Conservation (phyloP, 2,329 filamentous ascomycete genomes). For the Cryphonectria nitschkei region DNA sequence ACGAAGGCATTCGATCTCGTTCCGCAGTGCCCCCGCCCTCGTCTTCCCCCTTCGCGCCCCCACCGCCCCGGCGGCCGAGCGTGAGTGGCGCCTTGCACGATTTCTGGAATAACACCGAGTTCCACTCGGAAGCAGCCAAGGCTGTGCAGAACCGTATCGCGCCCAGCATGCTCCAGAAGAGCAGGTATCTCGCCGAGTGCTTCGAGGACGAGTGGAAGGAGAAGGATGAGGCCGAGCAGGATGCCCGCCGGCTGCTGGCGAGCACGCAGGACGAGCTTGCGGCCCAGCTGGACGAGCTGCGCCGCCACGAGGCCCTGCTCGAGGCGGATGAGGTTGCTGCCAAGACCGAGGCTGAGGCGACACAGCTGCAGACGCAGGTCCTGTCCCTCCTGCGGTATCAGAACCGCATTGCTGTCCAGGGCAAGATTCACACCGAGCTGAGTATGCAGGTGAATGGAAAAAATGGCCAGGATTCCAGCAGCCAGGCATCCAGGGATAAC, state of each 20-base stretch:
- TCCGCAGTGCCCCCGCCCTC: slow-evolving; percentile 68
- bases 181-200: slow-evolving; percentile 68
- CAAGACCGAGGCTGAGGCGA: slow-evolving; percentile 56
- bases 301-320: slow-evolving; percentile 48
- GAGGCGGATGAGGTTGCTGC: slow-evolving; percentile 59
- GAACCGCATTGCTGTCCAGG: slow-evolving; percentile 56
- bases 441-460: slow-evolving; percentile 51
- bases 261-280: slow-evolving; percentile 71
- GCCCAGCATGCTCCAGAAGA: slow-evolving; percentile 71
- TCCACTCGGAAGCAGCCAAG: slow-evolving; percentile 64
- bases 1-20: slow-evolving; percentile 69
- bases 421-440: slow-evolving; percentile 56
- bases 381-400: slow-evolving; percentile 47
- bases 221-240: slow-evolving; percentile 70
- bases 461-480: slow-evolving; percentile 36
- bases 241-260: slow-evolving; percentile 66
- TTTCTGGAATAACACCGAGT: slow-evolving; percentile 26
- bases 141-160: slow-evolving; percentile 71
- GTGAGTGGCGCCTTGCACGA: slow-evolving; percentile 56
- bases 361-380: slow-evolving; percentile 44
- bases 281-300: slow-evolving; percentile 61
- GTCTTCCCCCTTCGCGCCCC: slow-evolving; percentile 71
- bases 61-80: slow-evolving; percentile 59
- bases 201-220: slow-evolving; percentile 78
- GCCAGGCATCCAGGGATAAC: slow-evolving; percentile 37